A percentile compares a stretch with the other conserved stretches of the same genome.
Evolutionary conservation across 805 yeast genomes (phyloP).

Genomic region (Yarrowia yakushimensis): DNA sequence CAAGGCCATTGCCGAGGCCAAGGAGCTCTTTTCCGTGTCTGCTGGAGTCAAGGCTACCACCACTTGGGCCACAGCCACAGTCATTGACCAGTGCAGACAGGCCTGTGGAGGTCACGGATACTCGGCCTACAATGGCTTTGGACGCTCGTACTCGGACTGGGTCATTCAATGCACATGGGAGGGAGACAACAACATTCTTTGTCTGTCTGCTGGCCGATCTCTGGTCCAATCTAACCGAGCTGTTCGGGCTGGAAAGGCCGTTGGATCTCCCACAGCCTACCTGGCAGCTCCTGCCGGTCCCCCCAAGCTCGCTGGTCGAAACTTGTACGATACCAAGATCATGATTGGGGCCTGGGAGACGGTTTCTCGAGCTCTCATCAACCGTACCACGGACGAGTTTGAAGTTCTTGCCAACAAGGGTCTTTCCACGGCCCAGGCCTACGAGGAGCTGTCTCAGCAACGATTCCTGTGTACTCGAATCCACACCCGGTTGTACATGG

Average conservation of each 20-base stretch:
- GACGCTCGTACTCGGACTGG: conserved; percentile 85
- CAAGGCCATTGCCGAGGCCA: conserved; percentile 54
- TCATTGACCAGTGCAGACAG: conserved; percentile 86
- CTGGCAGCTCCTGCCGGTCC: conserved; percentile 32
- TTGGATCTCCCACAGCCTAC: conserved; percentile 46
- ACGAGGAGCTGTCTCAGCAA: conserved; percentile 42
- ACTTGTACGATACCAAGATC: conserved; percentile 31
- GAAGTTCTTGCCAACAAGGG: conserved; percentile 31
- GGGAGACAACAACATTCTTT: conserved; percentile 87
- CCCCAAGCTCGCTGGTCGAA: conserved; percentile 29
- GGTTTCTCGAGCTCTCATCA: conserved; percentile 37
- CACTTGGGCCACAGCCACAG: conserved; percentile 80
- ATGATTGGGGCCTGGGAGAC: conserved; percentile 40
- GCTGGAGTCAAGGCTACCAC: conserved; percentile 85
- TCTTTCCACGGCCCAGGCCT: conserved; percentile 35
- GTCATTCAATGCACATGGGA: conserved; percentile 98
- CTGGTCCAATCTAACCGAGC: conserved; percentile 48
- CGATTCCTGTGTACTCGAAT: conserved; percentile 43
- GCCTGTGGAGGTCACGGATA: conserved; percentile 96
- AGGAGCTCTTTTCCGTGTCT: conserved; percentile 75
- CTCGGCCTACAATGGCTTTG: conserved; percentile 84
- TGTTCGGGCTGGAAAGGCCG: conserved; percentile 42
- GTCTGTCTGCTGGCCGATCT: conserved; percentile 80
- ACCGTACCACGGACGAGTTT: conserved; percentile 37
- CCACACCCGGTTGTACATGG: conserved; percentile 40